phyloP scores from a whole-genome alignment of 345 rosid genomes.

The Pistacia atlantica region DNA sequence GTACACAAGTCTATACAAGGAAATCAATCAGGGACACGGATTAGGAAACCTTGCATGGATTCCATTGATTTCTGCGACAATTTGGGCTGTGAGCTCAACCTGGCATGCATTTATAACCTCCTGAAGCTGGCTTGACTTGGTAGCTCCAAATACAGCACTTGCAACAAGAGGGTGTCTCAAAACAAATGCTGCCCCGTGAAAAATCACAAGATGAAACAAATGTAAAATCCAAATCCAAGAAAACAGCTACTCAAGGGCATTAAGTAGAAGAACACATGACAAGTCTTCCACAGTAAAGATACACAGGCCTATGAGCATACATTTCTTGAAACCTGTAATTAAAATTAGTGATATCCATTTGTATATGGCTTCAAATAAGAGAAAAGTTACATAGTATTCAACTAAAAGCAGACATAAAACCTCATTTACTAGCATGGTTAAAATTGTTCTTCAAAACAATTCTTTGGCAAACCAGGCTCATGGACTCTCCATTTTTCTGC shows the following conservation, averaged over 20 bases:
- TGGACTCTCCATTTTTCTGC: no score
- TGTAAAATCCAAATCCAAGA: background rate
- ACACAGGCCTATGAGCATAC: background rate
- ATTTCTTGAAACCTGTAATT: background rate
- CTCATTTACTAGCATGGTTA: background rate
- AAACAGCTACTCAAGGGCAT: background rate
- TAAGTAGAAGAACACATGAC: background rate
- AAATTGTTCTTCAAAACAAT: background rate
- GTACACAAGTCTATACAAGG: background rate
- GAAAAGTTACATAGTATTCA: background rate
- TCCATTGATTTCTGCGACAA: slow-evolving; percentile 40
- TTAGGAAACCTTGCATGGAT: slow-evolving; percentile 50
- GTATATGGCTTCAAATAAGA: background rate
- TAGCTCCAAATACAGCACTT: slow-evolving; percentile 54
- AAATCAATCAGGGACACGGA: slow-evolving; percentile 50
- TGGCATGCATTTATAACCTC: slow-evolving; percentile 43
- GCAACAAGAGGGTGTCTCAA: slow-evolving; percentile 55
- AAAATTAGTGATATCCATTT: background rate
- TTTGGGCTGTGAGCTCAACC: slow-evolving; percentile 40
- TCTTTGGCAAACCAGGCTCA: no score
- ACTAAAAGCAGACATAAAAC: background rate
- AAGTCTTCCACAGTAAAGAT: background rate
- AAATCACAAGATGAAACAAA: background rate
- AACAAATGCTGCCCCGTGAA: slow-evolving; percentile 40
- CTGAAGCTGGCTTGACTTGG: slow-evolving; percentile 52